Conservation (phyloP, 805 yeast species). For the Lachancea nothofagi region DNA sequence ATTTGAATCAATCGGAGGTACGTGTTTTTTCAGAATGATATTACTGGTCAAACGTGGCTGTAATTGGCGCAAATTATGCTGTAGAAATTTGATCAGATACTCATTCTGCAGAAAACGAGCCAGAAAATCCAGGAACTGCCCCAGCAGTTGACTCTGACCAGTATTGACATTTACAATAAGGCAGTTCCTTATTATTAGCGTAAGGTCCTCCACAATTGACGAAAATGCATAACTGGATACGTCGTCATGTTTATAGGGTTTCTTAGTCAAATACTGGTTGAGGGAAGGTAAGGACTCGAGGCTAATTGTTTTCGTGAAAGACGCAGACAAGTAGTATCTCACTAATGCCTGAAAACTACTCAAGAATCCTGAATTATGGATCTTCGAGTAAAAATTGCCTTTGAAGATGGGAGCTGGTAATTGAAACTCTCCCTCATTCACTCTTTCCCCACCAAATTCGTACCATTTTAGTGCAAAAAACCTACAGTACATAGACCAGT, state of each 20-base stretch:
- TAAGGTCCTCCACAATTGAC: constrained; percentile 81
- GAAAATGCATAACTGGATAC: constrained; percentile 51
- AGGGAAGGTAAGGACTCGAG: constrained; percentile 73
- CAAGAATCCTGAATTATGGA: constrained; percentile 39
- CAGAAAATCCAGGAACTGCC: constrained; percentile 26
- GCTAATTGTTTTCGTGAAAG: constrained; percentile 74
- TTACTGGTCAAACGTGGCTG: constrained; percentile 23
- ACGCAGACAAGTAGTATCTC: constrained; percentile 63
- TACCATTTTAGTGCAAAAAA: constrained; percentile 69
- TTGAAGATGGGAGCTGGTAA: constrained; percentile 25
- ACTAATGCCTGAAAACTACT: constrained; percentile 59
- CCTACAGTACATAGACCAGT: constrained; percentile 77
- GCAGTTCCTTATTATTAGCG: constrained; percentile 64
- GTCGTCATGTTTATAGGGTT: constrained; percentile 21
- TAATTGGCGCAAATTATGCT: constrained; percentile 23
- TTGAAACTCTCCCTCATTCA: constrained; percentile 9
- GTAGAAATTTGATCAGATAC: constrained; percentile 28
- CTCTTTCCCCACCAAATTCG: constrained; percentile 31
- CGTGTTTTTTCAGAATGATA: constrained; percentile 20
- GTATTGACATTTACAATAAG: constrained; percentile 63
- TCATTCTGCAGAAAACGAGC: constrained; percentile 30
- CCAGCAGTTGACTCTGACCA: constrained; percentile 44
- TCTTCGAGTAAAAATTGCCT: constrained; percentile 26
- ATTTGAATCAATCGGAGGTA: constrained; percentile 15
- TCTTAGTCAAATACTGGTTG: constrained; percentile 29